These are phyloP conservation scores for Ascochyta fabae DNA, from an alignment of 2,329 filamentous ascomycete species.

Conservation along the genomic window DNA sequence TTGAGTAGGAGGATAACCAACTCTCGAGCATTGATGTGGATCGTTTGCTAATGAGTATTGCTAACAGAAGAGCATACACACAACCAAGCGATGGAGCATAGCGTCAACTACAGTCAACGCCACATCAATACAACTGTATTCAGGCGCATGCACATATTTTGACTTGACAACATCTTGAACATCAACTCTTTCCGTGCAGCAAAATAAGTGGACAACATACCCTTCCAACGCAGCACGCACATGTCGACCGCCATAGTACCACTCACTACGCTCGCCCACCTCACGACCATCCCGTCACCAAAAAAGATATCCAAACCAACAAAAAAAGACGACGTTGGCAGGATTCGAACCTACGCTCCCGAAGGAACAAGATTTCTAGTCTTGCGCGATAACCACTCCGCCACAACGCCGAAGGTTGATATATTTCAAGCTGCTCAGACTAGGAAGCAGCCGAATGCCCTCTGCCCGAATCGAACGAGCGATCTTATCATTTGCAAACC, in stretches of 20 bases:
- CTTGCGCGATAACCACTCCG: conserved; percentile 51
- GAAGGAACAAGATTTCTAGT: conserved; percentile 51
- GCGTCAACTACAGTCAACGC: not conserved
- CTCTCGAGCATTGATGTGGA: too few relatives aligned
- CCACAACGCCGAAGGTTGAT: conserved; percentile 38
- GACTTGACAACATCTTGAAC: not conserved
- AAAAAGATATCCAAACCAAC: not conserved
- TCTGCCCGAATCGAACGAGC: conserved; percentile 20
- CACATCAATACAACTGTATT: not conserved
- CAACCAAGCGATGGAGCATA: not conserved
- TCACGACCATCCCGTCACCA: not conserved
- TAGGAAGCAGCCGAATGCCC: conserved; percentile 9
- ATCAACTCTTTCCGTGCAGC: not conserved
- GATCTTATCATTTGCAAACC: conserved; percentile 15
- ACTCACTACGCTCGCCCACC: not conserved
- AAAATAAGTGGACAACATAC: not conserved
- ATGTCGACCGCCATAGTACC: not conserved
- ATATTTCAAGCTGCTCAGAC: conserved; percentile 1
- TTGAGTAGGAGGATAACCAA: not conserved
- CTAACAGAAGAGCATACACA: not conserved
- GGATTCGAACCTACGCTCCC: conserved; percentile 50
- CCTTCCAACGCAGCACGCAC: not conserved
- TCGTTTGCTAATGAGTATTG: too few relatives aligned
- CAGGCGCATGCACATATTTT: not conserved
- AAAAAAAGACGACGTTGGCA: conserved; percentile 43